Conservation (phyloP, 805 yeast species). For the Candida peoriensis region DNA sequence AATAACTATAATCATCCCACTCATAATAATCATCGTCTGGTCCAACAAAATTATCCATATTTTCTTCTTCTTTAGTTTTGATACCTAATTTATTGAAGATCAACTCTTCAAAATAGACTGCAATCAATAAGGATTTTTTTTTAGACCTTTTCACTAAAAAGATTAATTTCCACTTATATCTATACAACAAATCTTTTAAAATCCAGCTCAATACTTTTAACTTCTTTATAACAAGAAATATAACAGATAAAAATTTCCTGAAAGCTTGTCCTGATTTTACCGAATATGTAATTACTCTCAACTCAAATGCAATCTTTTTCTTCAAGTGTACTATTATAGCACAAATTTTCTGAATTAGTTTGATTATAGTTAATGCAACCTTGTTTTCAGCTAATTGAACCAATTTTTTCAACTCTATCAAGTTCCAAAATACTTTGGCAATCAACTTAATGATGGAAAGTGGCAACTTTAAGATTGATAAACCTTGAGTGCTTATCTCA, state of each 20-base stretch:
- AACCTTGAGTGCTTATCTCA: conserved; percentile 6
- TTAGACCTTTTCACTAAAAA: conserved; percentile 10
- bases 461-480: conserved; percentile 12
- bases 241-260: conserved; percentile 10
- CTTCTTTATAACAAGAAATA: conserved; percentile 13
- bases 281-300: conserved; percentile 10
- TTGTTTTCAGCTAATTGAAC: too few relatives aligned
- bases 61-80: conserved; percentile 9
- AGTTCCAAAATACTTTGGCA: conserved; percentile 12
- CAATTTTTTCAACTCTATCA: too few relatives aligned
- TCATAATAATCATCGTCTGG: conserved; percentile 10
- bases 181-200: conserved; percentile 16
- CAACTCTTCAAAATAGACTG: conserved; percentile 11
- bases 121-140: conserved; percentile 11
- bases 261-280: conserved; percentile 11
- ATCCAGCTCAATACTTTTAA: conserved; percentile 17
- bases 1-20: conserved; percentile 18
- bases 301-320: conserved; percentile 9
- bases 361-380: conserved; percentile 8
- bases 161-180: conserved; percentile 19
- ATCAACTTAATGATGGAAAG: conserved; percentile 14
- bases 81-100: conserved; percentile 15
- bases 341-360: conserved; percentile 11
- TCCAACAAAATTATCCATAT: conserved; percentile 5
- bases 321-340: conserved; percentile 9